Evolutionary conservation across 768 basidiomycete species (phyloP).

Genomic region (Tylopilus vinaceipallidus): DNA sequence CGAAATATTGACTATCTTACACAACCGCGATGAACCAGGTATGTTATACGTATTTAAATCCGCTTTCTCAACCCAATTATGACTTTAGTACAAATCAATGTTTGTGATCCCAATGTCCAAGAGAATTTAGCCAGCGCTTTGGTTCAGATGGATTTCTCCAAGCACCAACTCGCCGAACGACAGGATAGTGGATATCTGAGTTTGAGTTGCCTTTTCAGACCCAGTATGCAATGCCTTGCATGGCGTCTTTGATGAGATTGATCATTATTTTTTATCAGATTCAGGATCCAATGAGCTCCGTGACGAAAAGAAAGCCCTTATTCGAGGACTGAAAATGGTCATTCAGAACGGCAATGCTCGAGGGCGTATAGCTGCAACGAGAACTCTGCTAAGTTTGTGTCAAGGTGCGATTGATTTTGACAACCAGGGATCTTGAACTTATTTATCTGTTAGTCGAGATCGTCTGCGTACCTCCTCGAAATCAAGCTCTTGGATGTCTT

Average conservation of each 20-base stretch:
- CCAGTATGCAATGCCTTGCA: conserved; percentile 6
- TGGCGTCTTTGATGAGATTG: neutral
- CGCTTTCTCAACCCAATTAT: neutral
- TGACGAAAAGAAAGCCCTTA: conserved; percentile 6
- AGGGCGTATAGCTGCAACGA: conserved; percentile 24
- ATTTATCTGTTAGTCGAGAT: conserved; percentile 4
- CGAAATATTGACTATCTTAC: conserved; percentile 18
- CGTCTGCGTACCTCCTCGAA: conserved; percentile 13
- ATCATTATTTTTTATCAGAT: conserved; percentile 2
- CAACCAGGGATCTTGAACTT: neutral
- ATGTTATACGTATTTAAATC: neutral
- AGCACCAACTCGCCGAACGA: neutral
- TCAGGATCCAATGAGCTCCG: neutral
- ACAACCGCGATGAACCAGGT: conserved; percentile 4
- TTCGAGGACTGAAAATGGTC: conserved; percentile 8
- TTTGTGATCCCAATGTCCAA: conserved; percentile 7
- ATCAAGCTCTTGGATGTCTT: conserved; percentile 1
- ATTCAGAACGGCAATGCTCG: neutral
- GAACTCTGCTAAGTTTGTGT: conserved; percentile 22
- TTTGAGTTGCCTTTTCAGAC: conserved; percentile 17
- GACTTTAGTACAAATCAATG: conserved; percentile 8
- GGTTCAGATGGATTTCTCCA: conserved; percentile 1
- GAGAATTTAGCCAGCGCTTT: conserved; percentile 19
- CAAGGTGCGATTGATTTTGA: conserved; percentile 10
- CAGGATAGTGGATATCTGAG: neutral